These are phyloP conservation scores for Syzygium jambos DNA, from an alignment of 345 rosid species.

Conservation along the genomic window DNA sequence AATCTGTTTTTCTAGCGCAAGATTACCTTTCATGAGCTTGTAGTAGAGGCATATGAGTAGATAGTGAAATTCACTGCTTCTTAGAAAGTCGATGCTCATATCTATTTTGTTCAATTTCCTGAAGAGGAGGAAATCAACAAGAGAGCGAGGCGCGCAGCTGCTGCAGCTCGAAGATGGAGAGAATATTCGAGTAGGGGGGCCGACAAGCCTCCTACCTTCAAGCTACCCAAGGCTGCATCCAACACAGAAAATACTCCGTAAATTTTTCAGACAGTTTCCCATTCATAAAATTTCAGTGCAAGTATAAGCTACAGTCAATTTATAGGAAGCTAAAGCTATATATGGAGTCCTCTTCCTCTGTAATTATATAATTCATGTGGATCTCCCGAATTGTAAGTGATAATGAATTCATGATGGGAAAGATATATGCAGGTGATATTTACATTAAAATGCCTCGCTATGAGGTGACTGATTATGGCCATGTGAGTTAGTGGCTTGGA, in stretches of 20 bases:
- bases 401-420: neutral
- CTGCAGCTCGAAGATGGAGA: slow-evolving; percentile 89
- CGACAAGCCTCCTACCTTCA: slow-evolving; percentile 66
- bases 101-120: neutral
- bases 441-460: neutral
- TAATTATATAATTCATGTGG: neutral
- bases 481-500: neutral
- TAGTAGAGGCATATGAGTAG: neutral
- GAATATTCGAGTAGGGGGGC: slow-evolving; percentile 85
- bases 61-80: neutral
- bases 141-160: slow-evolving; percentile 68
- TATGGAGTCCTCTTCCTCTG: neutral
- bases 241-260: slow-evolving; percentile 19
- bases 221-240: slow-evolving; percentile 69
- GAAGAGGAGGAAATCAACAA: slow-evolving; percentile 82
- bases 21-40: neutral
- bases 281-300: neutral
- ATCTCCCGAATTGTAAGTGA: neutral
- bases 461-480: neutral
- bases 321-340: neutral
- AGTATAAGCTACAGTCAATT: neutral
- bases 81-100: neutral
- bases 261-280: neutral
- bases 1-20: neutral
- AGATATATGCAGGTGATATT: neutral